A percentile compares a stretch with the other conserved stretches of the same genome.
phyloP scores from a whole-genome alignment of 73 alveolate species.

The Tetrahymena elliotti region DNA sequence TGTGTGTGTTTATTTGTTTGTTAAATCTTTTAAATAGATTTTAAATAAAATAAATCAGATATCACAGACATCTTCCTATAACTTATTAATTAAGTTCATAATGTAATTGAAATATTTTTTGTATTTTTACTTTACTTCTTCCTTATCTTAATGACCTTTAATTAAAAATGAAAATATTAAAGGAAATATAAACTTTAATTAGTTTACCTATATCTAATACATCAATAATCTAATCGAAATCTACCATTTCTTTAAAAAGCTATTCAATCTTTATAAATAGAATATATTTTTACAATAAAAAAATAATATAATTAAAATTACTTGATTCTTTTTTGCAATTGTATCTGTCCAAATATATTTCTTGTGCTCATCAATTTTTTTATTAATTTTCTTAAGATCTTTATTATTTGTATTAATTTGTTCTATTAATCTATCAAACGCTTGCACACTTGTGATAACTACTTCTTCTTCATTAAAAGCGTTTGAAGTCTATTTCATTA shows the following conservation, averaged over 20 bases:
- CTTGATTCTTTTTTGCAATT: not conserved
- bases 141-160: not conserved
- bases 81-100: not conserved
- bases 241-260: not conserved
- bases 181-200: not conserved
- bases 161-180: not conserved
- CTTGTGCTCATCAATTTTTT: not conserved
- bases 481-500: not conserved
- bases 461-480: not conserved
- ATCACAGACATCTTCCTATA: not conserved
- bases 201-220: not conserved
- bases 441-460: not conserved
- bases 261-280: not conserved
- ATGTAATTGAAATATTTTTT: not conserved
- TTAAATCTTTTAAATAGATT: too few relatives aligned
- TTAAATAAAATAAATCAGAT: not conserved
- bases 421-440: not conserved
- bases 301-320: not conserved
- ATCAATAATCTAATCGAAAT: not conserved
- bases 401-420: not conserved
- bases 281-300: not conserved
- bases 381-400: not conserved
- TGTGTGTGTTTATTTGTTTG: too few relatives aligned
- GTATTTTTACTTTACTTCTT: not conserved
- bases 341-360: not conserved